Evolutionary conservation across 2,329 filamentous ascomycete species (phyloP).

Genomic region (Cadophora sp.): DNA sequence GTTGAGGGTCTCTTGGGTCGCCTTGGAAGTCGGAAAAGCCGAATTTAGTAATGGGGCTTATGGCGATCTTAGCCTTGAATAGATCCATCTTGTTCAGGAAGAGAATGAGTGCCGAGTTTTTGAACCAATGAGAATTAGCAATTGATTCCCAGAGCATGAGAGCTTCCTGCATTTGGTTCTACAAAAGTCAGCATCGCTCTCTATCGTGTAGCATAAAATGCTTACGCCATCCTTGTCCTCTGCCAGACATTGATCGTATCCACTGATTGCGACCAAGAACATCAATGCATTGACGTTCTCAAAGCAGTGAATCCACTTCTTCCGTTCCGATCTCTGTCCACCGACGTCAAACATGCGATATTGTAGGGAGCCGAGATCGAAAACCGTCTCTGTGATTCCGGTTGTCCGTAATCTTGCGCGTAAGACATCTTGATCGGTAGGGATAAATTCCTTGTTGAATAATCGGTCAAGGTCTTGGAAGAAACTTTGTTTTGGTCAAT

Average conservation of each 20-base stretch:
- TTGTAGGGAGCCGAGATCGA: conserved; percentile 88
- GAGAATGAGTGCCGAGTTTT: conserved; percentile 79
- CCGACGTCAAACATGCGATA: conserved; percentile 91
- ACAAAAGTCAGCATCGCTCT: conserved; percentile 10
- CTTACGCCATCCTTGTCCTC: conserved; percentile 95
- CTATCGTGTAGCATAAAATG: conserved; percentile 31
- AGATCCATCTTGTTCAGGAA: conserved; percentile 91
- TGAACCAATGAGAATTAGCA: conserved; percentile 87
- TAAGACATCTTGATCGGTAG: conserved; percentile 92
- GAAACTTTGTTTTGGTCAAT: conserved; percentile 65
- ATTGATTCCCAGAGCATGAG: conserved; percentile 88
- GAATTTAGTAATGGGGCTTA: conserved; percentile 74
- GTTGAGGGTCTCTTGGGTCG: conserved; percentile 72
- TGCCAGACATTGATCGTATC: conserved; percentile 94
- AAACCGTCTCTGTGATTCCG: conserved; percentile 93
- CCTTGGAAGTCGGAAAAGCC: conserved; percentile 82
- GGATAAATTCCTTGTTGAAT: conserved; percentile 80
- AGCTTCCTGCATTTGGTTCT: conserved; percentile 93
- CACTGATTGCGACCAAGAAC: conserved; percentile 93
- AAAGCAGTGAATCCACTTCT: conserved; percentile 83
- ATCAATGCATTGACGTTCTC: conserved; percentile 85
- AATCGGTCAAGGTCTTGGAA: conserved; percentile 79
- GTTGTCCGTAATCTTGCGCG: conserved; percentile 90
- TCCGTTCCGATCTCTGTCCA: conserved; percentile 75
- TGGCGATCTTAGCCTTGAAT: conserved; percentile 77